Conservation (phyloP, 345 rosid species). For the Syzygium aqueum region DNA sequence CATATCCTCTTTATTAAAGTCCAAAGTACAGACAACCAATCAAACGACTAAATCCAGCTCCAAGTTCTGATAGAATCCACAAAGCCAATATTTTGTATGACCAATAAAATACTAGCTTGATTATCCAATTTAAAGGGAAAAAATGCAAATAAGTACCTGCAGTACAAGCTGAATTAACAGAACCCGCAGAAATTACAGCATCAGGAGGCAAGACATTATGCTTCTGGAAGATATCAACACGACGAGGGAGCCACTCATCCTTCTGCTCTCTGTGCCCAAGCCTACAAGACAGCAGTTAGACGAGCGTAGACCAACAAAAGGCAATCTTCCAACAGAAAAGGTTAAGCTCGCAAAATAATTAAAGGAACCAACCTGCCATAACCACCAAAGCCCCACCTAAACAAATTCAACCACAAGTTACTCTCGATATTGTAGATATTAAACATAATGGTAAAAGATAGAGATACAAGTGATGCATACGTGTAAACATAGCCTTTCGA, state of each 20-base stretch:
- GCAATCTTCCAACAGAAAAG: neutral
- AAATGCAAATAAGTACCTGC: slow-evolving; percentile 50
- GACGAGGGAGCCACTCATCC: slow-evolving; percentile 97
- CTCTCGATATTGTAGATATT: slow-evolving; percentile 3
- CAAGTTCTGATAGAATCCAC: neutral
- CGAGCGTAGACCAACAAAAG: neutral
- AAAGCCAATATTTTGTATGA: neutral
- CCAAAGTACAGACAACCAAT: neutral
- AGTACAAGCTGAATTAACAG: slow-evolving; percentile 81
- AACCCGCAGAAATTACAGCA: slow-evolving; percentile 83
- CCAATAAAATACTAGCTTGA: neutral
- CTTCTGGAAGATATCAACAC: slow-evolving; percentile 68
- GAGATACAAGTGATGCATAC: slow-evolving; percentile 34
- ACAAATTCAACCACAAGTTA: slow-evolving; percentile 8
- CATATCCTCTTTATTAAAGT: neutral
- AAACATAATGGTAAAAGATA: neutral
- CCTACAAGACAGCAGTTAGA: slow-evolving; percentile 26
- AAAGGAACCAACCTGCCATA: slow-evolving; percentile 78
- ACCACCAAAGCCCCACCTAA: slow-evolving; percentile 99
- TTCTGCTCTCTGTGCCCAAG: slow-evolving; percentile 99
- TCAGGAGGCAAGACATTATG: slow-evolving; percentile 66
- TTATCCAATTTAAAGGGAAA: neutral
- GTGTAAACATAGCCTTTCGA: slow-evolving; percentile 89
- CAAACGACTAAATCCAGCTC: neutral
- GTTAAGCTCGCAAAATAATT: neutral